Evolutionary conservation across 2,329 filamentous ascomycete species (phyloP), one percentile per base, ranked within the genome.

Genomic region (Diaporthe vexans): DNA sequence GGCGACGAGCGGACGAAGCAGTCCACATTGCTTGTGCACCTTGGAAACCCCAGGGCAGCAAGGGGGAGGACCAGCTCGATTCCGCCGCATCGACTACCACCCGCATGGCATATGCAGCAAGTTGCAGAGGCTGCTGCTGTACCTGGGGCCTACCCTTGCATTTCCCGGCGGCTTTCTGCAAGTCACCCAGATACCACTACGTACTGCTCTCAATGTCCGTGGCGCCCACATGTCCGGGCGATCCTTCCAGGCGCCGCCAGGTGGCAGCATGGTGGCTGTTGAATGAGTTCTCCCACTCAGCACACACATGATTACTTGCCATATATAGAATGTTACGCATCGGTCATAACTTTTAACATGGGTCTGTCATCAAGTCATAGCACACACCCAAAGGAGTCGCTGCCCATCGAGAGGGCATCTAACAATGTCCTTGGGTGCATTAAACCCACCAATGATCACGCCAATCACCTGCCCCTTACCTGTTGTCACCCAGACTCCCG

Each of bases 51-150:
- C 33, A 8, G 21, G 46, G 46, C 17, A 13, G 46, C 46, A 4
- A 11, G 24, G 33, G 33, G 7, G 57, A 26, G 46, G 26, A 9
- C 29, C 35, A 63, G 35, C 37, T 72, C 33, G 46, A 63, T 24
- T 54, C 46, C 51, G 70, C 48, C 48, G 48, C 48, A 56, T 65
- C 59, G 26, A 74, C 59, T 21, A 52, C 52, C 29, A 37, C 29
- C 68, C 48, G 73, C 73, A 74, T 74, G 51, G 56, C 65, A 72
- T 65, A 65, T 74, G 67, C 73, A 71, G 19, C 57, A 74, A 67
- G 58, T 61, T 56, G 73, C 73, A 74, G 73, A 46, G 61, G 57
- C 35, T 70, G 52, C 67, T 58, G 51, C 40, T 13, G 40, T 46
- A 46, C 58, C 57, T 71, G 72, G 71, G 72, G 56, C 72, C 46